phyloP scores from a whole-genome alignment of 805 yeast genomes.

The Sugiyamaella americana region DNA sequence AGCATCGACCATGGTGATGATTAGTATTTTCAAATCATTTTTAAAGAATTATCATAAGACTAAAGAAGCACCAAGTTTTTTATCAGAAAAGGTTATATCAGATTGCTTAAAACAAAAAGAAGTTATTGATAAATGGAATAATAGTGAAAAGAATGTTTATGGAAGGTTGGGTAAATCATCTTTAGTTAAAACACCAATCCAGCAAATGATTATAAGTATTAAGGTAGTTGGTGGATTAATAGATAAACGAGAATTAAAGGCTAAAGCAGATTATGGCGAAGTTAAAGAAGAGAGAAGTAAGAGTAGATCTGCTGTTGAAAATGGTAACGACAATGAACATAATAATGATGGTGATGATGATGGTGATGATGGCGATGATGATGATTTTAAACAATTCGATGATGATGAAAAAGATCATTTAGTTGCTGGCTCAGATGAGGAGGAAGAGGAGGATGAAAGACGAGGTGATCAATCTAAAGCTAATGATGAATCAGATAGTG shows the following conservation, averaged over 20 bases:
- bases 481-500: constrained; percentile 28
- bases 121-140: constrained; percentile 9
- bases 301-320: not conserved
- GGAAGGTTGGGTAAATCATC: constrained; percentile 22
- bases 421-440: constrained; percentile 30
- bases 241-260: constrained; percentile 1
- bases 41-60: constrained; percentile 10
- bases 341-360: constrained; percentile 15
- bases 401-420: constrained; percentile 1
- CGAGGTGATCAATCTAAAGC: constrained; percentile 34
- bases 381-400: constrained; percentile 12
- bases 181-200: constrained; percentile 16
- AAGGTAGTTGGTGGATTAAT: constrained; percentile 12
- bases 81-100: constrained; percentile 8
- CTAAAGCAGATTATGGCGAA: not conserved
- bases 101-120: constrained; percentile 12
- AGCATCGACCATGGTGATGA: constrained; percentile 15
- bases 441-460: constrained; percentile 50
- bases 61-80: constrained; percentile 1
- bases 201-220: constrained; percentile 11
- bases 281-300: constrained; percentile 3
- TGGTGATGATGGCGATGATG: constrained; percentile 19
- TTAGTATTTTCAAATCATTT: constrained; percentile 18
- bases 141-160: constrained; percentile 16
- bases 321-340: constrained; percentile 2